These are phyloP conservation scores for Picocystis sp. DNA, from an alignment of 163 green algal genomes.

Conservation along the genomic window DNA sequence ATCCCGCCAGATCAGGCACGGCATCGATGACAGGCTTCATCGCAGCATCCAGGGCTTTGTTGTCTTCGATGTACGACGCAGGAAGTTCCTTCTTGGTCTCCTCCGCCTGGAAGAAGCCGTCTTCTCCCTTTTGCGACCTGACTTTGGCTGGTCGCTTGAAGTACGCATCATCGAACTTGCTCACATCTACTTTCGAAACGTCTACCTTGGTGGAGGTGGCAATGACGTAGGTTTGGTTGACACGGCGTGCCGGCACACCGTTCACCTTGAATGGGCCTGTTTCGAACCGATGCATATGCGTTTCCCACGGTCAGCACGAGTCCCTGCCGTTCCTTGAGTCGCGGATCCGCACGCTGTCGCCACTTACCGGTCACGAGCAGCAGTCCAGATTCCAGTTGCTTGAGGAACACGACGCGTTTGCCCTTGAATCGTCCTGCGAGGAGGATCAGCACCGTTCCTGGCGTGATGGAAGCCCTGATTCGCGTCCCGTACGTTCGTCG, in stretches of 20 bases:
- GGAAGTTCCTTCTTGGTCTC: slow-evolving; percentile 47
- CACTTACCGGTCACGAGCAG: slow-evolving; percentile 74
- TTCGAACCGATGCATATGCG: not conserved
- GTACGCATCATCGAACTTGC: slow-evolving; percentile 71
- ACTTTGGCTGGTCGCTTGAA: slow-evolving; percentile 6
- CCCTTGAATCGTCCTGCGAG: slow-evolving; percentile 96
- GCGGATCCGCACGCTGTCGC: not conserved
- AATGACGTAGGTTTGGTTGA: slow-evolving; percentile 97
- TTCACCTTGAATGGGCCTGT: slow-evolving; percentile 50
- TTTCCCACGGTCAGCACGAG: not conserved
- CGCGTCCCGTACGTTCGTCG: too few relatives aligned
- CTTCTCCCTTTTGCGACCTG: slow-evolving; percentile 39
- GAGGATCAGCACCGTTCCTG: slow-evolving; percentile 91
- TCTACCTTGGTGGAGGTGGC: slow-evolving; percentile 87
- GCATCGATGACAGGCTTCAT: slow-evolving; percentile 42
- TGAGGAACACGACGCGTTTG: slow-evolving; percentile 92
- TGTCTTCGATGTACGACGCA: slow-evolving; percentile 67
- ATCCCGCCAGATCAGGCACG: slow-evolving; percentile 52
- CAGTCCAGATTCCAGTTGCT: slow-evolving; percentile 78
- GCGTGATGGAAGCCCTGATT: slow-evolving; percentile 64
- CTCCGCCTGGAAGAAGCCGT: slow-evolving; percentile 55
- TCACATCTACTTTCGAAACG: slow-evolving; percentile 44
- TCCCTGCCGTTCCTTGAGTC: not conserved
- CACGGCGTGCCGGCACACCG: slow-evolving; percentile 79
- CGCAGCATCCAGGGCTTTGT: slow-evolving; percentile 83